Evolutionary conservation across 495 filamentous ascomycete species (phyloP).

Genomic region (Glonium stellatum): DNA sequence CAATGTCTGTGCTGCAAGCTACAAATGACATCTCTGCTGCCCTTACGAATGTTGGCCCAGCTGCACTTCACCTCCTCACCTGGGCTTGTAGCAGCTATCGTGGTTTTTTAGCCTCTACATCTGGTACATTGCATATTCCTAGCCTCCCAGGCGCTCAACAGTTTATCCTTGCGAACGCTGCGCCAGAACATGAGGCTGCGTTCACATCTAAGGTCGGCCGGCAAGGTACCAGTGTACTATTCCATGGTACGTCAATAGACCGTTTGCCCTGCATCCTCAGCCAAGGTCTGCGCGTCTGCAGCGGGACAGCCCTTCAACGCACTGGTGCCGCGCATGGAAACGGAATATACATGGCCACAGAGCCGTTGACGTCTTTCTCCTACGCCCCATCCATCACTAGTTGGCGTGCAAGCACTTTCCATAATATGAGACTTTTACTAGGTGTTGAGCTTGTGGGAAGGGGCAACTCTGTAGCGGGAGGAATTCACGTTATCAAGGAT

Average conservation of each 20-base stretch:
- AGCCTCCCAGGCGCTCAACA: slow-evolving; percentile 31
- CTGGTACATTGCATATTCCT: slow-evolving; percentile 25
- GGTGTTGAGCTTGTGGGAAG: slow-evolving; percentile 31
- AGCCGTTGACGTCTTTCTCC: slow-evolving; percentile 26
- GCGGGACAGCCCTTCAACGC: slow-evolving; percentile 27
- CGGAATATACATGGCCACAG: slow-evolving; percentile 34
- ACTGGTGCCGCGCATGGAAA: slow-evolving; percentile 32
- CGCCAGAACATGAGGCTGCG: slow-evolving; percentile 24
- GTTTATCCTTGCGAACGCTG: slow-evolving; percentile 33
- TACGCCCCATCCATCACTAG: slow-evolving; percentile 15
- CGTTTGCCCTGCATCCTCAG: slow-evolving; percentile 31
- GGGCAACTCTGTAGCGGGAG: slow-evolving; percentile 7
- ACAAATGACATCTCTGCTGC: not conserved
- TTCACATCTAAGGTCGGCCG: slow-evolving; percentile 17
- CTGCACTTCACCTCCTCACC: slow-evolving; percentile 22
- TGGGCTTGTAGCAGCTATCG: slow-evolving; percentile 32
- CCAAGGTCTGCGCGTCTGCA: slow-evolving; percentile 29
- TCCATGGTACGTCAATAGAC: slow-evolving; percentile 35
- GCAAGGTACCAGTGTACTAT: slow-evolving; percentile 24
- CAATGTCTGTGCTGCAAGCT: slow-evolving; percentile 6
- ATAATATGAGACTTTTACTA: slow-evolving; percentile 28
- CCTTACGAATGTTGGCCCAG: slow-evolving; percentile 5
- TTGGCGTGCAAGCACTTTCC: slow-evolving; percentile 27
- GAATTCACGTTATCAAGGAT: slow-evolving; percentile 31
- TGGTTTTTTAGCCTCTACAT: slow-evolving; percentile 32